These are phyloP conservation scores for Boletus semigastroideus DNA, from an alignment of 1,284 basidiomycete species.

Conservation along the genomic window DNA sequence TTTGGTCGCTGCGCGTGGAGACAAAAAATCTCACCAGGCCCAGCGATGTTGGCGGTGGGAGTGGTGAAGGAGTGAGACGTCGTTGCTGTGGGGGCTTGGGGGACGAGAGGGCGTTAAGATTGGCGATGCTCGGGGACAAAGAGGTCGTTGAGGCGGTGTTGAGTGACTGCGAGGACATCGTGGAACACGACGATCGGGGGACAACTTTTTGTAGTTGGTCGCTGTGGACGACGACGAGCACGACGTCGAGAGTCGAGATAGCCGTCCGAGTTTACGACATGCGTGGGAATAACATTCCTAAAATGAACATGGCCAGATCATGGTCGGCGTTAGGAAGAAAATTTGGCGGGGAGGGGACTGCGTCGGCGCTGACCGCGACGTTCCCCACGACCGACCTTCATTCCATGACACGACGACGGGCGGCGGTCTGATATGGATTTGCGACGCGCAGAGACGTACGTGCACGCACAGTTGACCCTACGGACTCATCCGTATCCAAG, in stretches of 20 bases:
- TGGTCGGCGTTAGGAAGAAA: conserved; percentile 23
- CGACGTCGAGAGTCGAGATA: conserved; percentile 18
- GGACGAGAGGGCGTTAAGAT: conserved; percentile 33
- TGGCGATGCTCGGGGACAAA: conserved; percentile 33
- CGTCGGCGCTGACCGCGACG: conserved; percentile 16
- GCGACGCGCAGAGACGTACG: conserved; percentile 59
- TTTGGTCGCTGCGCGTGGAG: neutral
- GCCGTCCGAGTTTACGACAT: conserved; percentile 14
- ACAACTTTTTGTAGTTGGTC: conserved; percentile 11
- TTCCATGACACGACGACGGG: conserved; percentile 36
- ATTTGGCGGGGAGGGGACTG: conserved; percentile 20
- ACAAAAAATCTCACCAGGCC: conserved; percentile 22
- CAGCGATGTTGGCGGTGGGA: conserved; percentile 31
- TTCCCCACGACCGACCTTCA: conserved; percentile 3
- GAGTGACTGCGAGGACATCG: conserved; percentile 32
- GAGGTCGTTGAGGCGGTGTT: conserved; percentile 34
- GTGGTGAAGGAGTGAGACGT: conserved; percentile 22
- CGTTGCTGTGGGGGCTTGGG: conserved; percentile 31
- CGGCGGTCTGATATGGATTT: conserved; percentile 45
- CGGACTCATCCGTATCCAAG: conserved; percentile 8
- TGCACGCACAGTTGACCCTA: neutral
- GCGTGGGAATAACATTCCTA: conserved; percentile 27
- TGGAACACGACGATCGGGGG: conserved; percentile 15
- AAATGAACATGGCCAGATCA: conserved; percentile 3
- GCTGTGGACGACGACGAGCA: conserved; percentile 27